Percentiles rank a stretch among this genome's conserved stretches.
These are phyloP conservation scores for Tremellales sp. DNA, from an alignment of 1,284 basidiomycete genomes.

Conservation along the genomic window DNA sequence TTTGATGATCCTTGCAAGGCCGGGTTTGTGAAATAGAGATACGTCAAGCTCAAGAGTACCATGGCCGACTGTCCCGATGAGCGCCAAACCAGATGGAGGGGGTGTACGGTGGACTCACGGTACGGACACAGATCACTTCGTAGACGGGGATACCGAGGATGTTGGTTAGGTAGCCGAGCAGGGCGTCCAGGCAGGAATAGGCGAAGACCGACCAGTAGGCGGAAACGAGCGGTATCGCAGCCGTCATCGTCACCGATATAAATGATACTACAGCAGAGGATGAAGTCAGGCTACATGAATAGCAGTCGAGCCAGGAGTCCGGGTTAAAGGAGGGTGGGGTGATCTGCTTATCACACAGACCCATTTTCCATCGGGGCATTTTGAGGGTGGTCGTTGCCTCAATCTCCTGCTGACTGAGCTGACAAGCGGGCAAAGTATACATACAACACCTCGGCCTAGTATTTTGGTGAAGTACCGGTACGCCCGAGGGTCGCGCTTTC, in stretches of 20 bases:
- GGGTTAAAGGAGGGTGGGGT: neutral
- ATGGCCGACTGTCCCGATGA: neutral
- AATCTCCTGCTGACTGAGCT: too few relatives aligned
- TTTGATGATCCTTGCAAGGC: neutral
- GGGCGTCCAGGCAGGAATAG: neutral
- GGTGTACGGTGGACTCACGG: neutral
- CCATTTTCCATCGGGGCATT: too few relatives aligned
- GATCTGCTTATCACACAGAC: neutral
- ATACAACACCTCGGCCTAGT: too few relatives aligned
- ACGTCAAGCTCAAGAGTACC: neutral
- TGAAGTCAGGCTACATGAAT: too few relatives aligned
- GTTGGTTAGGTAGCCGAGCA: neutral
- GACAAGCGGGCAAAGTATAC: too few relatives aligned
- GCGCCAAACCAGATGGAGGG: neutral
- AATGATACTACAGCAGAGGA: neutral
- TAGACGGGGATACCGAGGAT: neutral
- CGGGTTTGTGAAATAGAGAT: neutral
- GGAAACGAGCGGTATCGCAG: neutral
- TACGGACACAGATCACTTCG: neutral
- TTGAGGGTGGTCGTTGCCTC: too few relatives aligned
- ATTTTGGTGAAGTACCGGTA: too few relatives aligned
- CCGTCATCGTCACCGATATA: neutral
- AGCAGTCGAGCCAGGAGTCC: too few relatives aligned
- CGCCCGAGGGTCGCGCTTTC: neutral
- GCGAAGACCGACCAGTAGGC: neutral